Percentiles rank a stretch among this genome's conserved stretches.
phyloP scores from a whole-genome alignment of 768 basidiomycete genomes.

The Kwoniella mangroviensis region DNA sequence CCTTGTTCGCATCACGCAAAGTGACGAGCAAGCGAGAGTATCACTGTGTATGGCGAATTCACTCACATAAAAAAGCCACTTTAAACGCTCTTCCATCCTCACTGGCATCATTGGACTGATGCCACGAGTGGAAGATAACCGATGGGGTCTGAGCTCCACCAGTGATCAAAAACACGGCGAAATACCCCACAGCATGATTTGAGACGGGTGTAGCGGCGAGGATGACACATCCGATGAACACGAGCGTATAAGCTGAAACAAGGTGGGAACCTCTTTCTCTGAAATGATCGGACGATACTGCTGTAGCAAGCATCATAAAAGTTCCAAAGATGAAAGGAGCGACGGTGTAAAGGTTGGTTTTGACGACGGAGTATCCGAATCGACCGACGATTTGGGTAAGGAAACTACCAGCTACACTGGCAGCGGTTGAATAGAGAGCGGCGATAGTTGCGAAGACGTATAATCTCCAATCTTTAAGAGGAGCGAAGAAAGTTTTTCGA shows the following conservation, averaged over 20 bases:
- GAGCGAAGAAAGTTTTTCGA: slow-evolving; percentile 30
- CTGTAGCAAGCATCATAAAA: slow-evolving; percentile 56
- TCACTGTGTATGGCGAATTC: not conserved
- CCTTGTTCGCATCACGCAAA: too few relatives aligned
- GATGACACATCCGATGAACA: slow-evolving; percentile 38
- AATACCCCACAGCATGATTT: slow-evolving; percentile 62
- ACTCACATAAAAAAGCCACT: slow-evolving; percentile 24
- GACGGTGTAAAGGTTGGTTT: slow-evolving; percentile 66
- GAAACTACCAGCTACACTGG: slow-evolving; percentile 65
- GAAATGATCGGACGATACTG: slow-evolving; percentile 65
- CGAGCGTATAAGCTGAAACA: slow-evolving; percentile 18
- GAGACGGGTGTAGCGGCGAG: slow-evolving; percentile 62
- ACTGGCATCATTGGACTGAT: slow-evolving; percentile 62
- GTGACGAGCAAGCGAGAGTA: too few relatives aligned
- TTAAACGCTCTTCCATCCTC: slow-evolving; percentile 30
- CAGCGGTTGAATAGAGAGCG: slow-evolving; percentile 31
- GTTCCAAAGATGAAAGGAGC: slow-evolving; percentile 63
- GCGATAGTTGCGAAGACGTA: slow-evolving; percentile 36
- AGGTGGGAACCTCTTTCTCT: slow-evolving; percentile 48
- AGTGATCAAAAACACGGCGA: slow-evolving; percentile 65
- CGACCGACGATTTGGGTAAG: slow-evolving; percentile 64
- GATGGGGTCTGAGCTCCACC: slow-evolving; percentile 56
- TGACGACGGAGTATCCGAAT: slow-evolving; percentile 63
- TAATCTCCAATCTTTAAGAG: slow-evolving; percentile 34
- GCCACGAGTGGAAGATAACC: slow-evolving; percentile 53